phyloP scores from a whole-genome alignment of 2,329 filamentous ascomycete species.

The Blumeria graminis region DNA sequence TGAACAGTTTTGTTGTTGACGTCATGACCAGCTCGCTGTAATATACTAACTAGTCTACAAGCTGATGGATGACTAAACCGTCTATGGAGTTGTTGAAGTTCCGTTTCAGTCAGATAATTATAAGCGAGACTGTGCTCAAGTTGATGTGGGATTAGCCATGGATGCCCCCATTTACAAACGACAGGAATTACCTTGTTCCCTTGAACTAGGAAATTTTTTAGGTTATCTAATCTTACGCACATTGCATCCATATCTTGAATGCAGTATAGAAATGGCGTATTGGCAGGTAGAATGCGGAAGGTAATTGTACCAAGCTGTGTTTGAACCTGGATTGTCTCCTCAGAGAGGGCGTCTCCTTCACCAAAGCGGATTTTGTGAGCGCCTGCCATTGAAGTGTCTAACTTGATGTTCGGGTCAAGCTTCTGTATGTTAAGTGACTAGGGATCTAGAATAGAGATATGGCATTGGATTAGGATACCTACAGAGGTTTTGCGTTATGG shows the following conservation, averaged over 20 bases:
- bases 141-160: not conserved
- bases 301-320: too few relatives aligned
- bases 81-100: not conserved
- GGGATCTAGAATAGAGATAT: too few relatives aligned
- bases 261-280: not conserved
- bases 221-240: not conserved
- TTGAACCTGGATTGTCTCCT: too few relatives aligned
- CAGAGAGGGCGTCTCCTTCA: not conserved
- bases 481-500: too few relatives aligned
- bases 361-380: not conserved
- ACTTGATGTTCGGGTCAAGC: not conserved
- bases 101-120: not conserved
- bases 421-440: too few relatives aligned
- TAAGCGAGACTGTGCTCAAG: not conserved
- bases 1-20: not conserved
- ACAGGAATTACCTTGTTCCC: conserved; percentile 1
- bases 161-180: not conserved
- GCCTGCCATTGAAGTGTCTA: not conserved
- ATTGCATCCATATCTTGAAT: not conserved
- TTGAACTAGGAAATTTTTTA: conserved; percentile 1
- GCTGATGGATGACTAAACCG: not conserved
- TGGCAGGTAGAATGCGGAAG: too few relatives aligned
- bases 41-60: not conserved
- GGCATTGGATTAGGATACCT: too few relatives aligned
- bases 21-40: not conserved